Evolutionary conservation across 768 basidiomycete genomes (phyloP).

Genomic region (Gloeostereum incarnatum): DNA sequence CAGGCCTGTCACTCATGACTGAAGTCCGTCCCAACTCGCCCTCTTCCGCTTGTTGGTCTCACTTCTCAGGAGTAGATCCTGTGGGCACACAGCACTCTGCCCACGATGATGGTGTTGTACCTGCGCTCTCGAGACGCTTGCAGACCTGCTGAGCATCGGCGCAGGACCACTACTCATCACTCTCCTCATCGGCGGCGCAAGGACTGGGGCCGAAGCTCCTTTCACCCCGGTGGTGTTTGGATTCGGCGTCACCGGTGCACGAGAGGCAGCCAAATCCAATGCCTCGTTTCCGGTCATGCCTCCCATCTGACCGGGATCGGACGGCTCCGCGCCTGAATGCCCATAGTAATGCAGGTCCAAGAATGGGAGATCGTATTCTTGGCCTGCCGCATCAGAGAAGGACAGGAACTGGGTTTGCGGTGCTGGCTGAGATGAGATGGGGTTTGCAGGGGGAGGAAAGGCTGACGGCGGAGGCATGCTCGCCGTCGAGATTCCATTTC

Average conservation of each 20-base stretch:
- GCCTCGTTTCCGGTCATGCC: constrained; percentile 18
- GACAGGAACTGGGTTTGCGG: background rate
- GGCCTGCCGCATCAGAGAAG: constrained; percentile 13
- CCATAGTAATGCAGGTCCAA: constrained; percentile 68
- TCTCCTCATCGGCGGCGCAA: background rate
- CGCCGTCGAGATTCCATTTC: background rate
- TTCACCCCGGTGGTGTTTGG: background rate
- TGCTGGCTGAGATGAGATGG: background rate
- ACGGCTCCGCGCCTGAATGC: constrained; percentile 2
- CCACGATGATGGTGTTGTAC: constrained; percentile 26
- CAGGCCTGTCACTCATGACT: constrained; percentile 2
- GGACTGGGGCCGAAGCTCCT: background rate
- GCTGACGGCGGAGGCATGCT: background rate
- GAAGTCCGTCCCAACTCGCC: constrained; percentile 34
- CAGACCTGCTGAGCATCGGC: background rate
- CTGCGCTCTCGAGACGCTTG: background rate
- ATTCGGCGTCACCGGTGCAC: background rate
- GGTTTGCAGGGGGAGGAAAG: background rate
- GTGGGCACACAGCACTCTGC: constrained; percentile 33
- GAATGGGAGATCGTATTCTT: constrained; percentile 49
- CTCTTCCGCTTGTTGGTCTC: constrained; percentile 30
- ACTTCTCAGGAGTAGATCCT: constrained; percentile 23
- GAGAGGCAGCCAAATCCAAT: constrained; percentile 27
- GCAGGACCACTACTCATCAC: background rate
- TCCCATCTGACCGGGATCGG: background rate